These are phyloP conservation scores for Ramularia endophylla DNA, from an alignment of 2,329 filamentous ascomycete species.

Conservation along the genomic window DNA sequence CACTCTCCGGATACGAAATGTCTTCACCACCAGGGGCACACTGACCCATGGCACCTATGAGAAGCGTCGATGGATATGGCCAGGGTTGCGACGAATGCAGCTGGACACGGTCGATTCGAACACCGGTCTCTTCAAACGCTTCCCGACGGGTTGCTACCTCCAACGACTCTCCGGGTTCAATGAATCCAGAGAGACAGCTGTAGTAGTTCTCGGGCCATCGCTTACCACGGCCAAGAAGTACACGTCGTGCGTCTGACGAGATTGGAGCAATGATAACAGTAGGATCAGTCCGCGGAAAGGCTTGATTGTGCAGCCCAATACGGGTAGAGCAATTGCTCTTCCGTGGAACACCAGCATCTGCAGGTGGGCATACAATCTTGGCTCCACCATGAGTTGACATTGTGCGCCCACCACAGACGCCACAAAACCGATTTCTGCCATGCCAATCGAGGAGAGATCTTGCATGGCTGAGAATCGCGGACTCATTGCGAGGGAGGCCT, in stretches of 20 bases:
- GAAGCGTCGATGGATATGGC: conserved; percentile 78
- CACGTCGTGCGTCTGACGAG: conserved; percentile 16
- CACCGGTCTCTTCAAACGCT: conserved; percentile 81
- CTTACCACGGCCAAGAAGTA: conserved; percentile 18
- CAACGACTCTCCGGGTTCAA: conserved; percentile 78
- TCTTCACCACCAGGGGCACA: conserved; percentile 17
- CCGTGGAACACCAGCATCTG: conserved; percentile 15
- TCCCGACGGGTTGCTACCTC: conserved; percentile 79
- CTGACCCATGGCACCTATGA: conserved; percentile 54
- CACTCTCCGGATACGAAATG: conserved; percentile 20
- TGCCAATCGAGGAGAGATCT: conserved; percentile 20
- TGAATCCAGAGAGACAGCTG: conserved; percentile 53
- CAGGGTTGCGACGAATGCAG: conserved; percentile 82
- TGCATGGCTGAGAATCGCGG: conserved; percentile 18
- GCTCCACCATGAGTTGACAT: conserved; percentile 17
- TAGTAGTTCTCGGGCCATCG: conserved; percentile 22
- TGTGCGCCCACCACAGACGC: conserved; percentile 16
- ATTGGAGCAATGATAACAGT: conserved; percentile 20
- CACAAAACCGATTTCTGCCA: conserved; percentile 15
- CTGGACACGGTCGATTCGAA: conserved; percentile 68
- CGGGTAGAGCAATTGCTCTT: conserved; percentile 15
- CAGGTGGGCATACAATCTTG: conserved; percentile 20
- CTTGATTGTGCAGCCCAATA: conserved; percentile 20
- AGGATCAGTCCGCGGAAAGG: conserved; percentile 19
- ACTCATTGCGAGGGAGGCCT: conserved; percentile 14